Base-by-base conservation (phyloP, 768 basidiomycete species). In the Paxillus rubicundulus region DNA sequence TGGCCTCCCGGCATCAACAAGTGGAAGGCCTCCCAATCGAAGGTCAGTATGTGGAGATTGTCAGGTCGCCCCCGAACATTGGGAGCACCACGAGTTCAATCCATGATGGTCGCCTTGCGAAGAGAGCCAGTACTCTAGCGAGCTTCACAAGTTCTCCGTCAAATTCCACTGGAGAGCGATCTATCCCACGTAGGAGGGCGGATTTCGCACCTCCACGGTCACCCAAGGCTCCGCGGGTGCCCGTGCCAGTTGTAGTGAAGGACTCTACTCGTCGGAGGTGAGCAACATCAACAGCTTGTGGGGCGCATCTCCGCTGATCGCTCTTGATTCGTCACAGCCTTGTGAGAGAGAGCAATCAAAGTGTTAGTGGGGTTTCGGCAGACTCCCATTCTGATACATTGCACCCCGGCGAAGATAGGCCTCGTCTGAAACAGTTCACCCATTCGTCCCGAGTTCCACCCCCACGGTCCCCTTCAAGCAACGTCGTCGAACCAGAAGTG, bases 371-470 rank as follows among this genome's bases (percentile, higher is more conserved):
- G 24, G 33, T 74, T 39, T 77, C 77, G 16, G 63, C 55, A 13
- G 54, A 70, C 60, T 60, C 74, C 60, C 62, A 54, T 42, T 59
- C 77, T 63, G 54, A 67, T 57, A 56, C 57, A 20, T 38, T 68
- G 28, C 72, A 62, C 34, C 64, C 62, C 9, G 58, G 57, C 13
- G 62, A 58, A 34, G 63, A 73, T 13, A 77, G 79, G 13, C 85
- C 87, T 32, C 79, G 85, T 30, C 67, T 89, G 28, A 85, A 88
- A 32, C 87, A 84, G 24, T 89, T 90, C 63, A 87, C 83, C 7
- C 81, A 80, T 55, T 82, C 84, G 14, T 77, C 78, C 17, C 82
- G 84, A 17, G 85, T 86, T 21, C 86, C 86, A 17, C 74, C 81
- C 2, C 84, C 86, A 74, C 77, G 57, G 58, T 76, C 57, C 62